Evolutionary conservation across 1,284 basidiomycete species (phyloP).

Genomic region (Wolfiporia cocos): DNA sequence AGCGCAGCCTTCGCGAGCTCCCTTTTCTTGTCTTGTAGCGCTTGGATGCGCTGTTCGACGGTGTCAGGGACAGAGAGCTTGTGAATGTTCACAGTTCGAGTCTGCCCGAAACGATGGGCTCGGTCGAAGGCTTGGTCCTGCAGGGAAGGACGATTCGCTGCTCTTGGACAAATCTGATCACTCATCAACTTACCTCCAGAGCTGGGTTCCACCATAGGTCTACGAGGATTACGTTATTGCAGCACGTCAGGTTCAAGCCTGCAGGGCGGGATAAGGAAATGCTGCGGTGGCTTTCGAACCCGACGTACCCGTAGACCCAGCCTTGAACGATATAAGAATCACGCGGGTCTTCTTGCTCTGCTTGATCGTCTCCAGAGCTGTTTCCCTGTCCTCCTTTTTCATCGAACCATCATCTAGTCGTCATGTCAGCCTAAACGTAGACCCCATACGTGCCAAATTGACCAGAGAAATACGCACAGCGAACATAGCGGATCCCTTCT

Average conservation of each 20-base stretch:
- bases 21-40: slow-evolving; percentile 86
- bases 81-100: slow-evolving; percentile 83
- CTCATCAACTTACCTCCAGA: slow-evolving; percentile 54
- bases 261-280: slow-evolving; percentile 5
- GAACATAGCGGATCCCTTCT: slow-evolving; percentile 65
- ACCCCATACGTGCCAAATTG: background rate
- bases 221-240: slow-evolving; percentile 90
- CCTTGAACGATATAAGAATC: slow-evolving; percentile 96
- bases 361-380: slow-evolving; percentile 70
- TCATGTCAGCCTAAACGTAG: background rate
- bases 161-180: no score
- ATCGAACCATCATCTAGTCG: slow-evolving; percentile 84
- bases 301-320: slow-evolving; percentile 75
- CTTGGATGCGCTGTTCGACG: slow-evolving; percentile 86
- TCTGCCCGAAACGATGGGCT: slow-evolving; percentile 65
- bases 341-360: slow-evolving; percentile 52
- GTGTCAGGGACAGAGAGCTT: slow-evolving; percentile 89
- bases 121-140: slow-evolving; percentile 79
- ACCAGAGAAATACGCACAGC: slow-evolving; percentile 65
- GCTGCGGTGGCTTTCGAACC: background rate
- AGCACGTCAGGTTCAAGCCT: slow-evolving; percentile 91
- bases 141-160: slow-evolving; percentile 1
- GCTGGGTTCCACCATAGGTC: slow-evolving; percentile 98
- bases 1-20: slow-evolving; percentile 81
- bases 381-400: slow-evolving; percentile 71